phyloP scores from a whole-genome alignment of 2,329 filamentous ascomycete genomes.

The Colletotrichum chrysophilum region DNA sequence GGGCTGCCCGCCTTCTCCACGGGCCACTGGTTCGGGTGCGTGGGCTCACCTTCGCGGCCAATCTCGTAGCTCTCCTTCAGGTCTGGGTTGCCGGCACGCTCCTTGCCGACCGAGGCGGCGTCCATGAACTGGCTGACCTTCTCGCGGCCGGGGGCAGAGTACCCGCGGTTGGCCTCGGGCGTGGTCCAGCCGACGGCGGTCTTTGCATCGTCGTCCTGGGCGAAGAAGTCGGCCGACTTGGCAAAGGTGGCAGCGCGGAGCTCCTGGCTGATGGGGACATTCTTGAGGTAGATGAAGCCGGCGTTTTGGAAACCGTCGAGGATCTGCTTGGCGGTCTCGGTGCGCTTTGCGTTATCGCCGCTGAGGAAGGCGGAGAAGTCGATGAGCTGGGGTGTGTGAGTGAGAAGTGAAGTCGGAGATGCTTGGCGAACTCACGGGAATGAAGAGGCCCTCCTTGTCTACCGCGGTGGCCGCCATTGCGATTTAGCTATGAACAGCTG shows the following conservation, averaged over 20 bases:
- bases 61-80: slow-evolving; percentile 72
- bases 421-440: slow-evolving; percentile 50
- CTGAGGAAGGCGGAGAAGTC: slow-evolving; percentile 78
- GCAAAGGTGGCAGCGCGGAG: slow-evolving; percentile 68
- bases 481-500: background rate
- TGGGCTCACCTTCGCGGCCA: slow-evolving; percentile 62
- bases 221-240: slow-evolving; percentile 75
- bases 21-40: slow-evolving; percentile 80
- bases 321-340: slow-evolving; percentile 72
- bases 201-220: slow-evolving; percentile 66
- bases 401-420: background rate
- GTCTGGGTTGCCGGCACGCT: slow-evolving; percentile 65
- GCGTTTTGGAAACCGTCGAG: slow-evolving; percentile 82
- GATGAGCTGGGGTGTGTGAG: slow-evolving; percentile 62
- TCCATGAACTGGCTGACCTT: slow-evolving; percentile 69
- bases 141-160: slow-evolving; percentile 72
- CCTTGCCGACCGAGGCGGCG: slow-evolving; percentile 58
- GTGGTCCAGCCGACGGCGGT: slow-evolving; percentile 73
- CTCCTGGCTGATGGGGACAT: slow-evolving; percentile 71
- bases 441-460: slow-evolving; percentile 56
- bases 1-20: slow-evolving; percentile 50
- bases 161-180: slow-evolving; percentile 75
- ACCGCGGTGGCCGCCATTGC: slow-evolving; percentile 49
- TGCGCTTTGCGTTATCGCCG: slow-evolving; percentile 64
- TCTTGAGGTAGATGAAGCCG: slow-evolving; percentile 88